Conservation (phyloP, 345 rosid genomes). For the Gossypium bickii region DNA sequence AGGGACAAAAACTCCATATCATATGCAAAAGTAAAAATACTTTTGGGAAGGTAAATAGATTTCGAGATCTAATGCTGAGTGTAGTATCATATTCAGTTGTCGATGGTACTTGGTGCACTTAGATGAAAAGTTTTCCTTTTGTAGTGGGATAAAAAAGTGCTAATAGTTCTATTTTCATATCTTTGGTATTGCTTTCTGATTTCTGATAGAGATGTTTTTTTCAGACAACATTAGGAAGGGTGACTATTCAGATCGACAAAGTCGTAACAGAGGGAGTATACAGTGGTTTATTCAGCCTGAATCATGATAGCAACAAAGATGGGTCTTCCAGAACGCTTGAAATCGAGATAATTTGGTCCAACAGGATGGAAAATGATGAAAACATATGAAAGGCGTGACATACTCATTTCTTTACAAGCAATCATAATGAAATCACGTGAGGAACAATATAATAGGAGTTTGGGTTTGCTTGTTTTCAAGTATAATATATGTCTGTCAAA, state of each 20-base stretch:
- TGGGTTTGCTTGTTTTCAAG: slow-evolving; percentile 26
- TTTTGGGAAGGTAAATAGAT: background rate
- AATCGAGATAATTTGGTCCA: slow-evolving; percentile 63
- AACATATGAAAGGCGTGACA: slow-evolving; percentile 12
- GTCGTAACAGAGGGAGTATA: slow-evolving; percentile 65
- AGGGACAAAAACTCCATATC: slow-evolving; percentile 37
- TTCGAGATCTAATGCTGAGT: background rate
- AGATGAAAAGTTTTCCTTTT: background rate
- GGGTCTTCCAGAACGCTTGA: slow-evolving; percentile 57
- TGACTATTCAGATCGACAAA: slow-evolving; percentile 82
- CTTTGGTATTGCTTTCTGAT: background rate
- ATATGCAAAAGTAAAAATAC: background rate
- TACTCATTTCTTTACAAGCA: background rate
- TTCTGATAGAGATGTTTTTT: slow-evolving; percentile 20
- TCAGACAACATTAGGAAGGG: slow-evolving; percentile 77
- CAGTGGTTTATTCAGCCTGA: slow-evolving; percentile 55
- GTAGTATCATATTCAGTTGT: background rate
- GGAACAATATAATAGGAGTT: background rate
- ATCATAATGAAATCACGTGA: background rate
- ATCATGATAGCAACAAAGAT: slow-evolving; percentile 50
- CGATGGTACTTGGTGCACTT: background rate
- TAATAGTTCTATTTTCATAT: background rate
- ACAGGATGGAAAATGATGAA: slow-evolving; percentile 28
- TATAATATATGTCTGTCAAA: slow-evolving; percentile 10
- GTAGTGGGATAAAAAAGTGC: background rate